These are phyloP conservation scores for Fraxinus cuspidata DNA, from an alignment of 257 asterid genomes.

Conservation along the genomic window DNA sequence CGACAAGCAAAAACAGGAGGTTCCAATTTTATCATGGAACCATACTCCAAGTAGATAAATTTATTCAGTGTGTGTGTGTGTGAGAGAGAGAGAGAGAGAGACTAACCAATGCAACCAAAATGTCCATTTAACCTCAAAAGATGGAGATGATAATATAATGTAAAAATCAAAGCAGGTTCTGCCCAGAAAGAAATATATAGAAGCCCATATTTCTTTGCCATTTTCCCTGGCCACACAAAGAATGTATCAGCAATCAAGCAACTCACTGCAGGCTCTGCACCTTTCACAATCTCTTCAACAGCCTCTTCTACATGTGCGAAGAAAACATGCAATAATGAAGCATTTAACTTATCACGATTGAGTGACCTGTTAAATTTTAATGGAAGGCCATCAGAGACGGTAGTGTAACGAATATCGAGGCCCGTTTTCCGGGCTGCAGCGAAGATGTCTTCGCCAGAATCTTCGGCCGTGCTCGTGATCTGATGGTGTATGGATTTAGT, in stretches of 20 bases:
- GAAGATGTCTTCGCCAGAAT: slow-evolving; percentile 29
- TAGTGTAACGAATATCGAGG: slow-evolving; percentile 51
- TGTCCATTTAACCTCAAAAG: slow-evolving; percentile 49
- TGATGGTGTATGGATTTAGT: slow-evolving; percentile 40
- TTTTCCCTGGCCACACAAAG: slow-evolving; percentile 49
- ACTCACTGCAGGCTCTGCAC: slow-evolving; percentile 31
- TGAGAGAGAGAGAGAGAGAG: not conserved
- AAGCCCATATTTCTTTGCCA: slow-evolving; percentile 47
- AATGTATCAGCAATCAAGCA: slow-evolving; percentile 58
- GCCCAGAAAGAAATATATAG: slow-evolving; percentile 47
- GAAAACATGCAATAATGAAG: slow-evolving; percentile 48
- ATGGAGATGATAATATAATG: slow-evolving; percentile 51
- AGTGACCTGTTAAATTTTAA: slow-evolving; percentile 41
- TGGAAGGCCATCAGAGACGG: slow-evolving; percentile 49
- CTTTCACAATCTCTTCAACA: slow-evolving; percentile 24
- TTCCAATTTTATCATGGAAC: too few species aligned
- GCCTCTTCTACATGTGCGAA: slow-evolving; percentile 53
- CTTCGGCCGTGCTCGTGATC: slow-evolving; percentile 26
- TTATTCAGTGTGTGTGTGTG: not conserved
- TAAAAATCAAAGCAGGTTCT: slow-evolving; percentile 49
- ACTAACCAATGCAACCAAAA: slow-evolving; percentile 47
- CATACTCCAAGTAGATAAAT: not conserved
- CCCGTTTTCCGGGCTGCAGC: slow-evolving; percentile 24
- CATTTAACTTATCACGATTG: slow-evolving; percentile 49
- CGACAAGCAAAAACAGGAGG: not conserved